Percentiles rank a stretch among this genome's conserved stretches.
Conservation (phyloP, 1,139 yeast species). For the Taphrina betulina region DNA sequence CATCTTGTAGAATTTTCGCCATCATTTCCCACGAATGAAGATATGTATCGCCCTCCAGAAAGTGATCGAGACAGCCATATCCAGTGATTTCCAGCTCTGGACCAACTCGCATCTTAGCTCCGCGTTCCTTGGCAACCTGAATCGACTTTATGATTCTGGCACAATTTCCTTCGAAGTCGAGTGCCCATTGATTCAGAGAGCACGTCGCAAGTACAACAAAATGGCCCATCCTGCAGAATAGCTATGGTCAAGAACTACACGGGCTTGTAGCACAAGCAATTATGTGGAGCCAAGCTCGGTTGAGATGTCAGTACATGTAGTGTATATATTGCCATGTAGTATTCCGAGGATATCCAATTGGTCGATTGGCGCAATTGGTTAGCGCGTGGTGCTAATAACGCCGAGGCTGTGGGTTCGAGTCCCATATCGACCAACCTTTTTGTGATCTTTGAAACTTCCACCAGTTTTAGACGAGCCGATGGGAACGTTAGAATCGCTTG, state of each 20-base stretch:
- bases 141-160: slow-evolving; percentile 86
- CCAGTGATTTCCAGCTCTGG: slow-evolving; percentile 87
- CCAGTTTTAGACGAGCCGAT: no score
- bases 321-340: no score
- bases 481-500: no score
- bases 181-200: slow-evolving; percentile 91
- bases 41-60: slow-evolving; percentile 82
- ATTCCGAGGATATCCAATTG: no score
- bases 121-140: slow-evolving; percentile 65
- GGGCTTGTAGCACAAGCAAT: no score
- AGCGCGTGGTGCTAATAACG: slow-evolving; percentile 31
- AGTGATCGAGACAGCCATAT: slow-evolving; percentile 94
- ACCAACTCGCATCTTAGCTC: slow-evolving; percentile 86
- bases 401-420: slow-evolving; percentile 32
- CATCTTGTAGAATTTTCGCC: slow-evolving; percentile 64
- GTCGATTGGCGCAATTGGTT: slow-evolving; percentile 30
- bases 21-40: slow-evolving; percentile 95
- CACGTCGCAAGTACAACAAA: slow-evolving; percentile 32
- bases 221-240: slow-evolving; percentile 24
- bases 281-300: no score
- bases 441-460: no score
- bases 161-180: slow-evolving; percentile 95
- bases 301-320: no score
- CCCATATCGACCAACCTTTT: slow-evolving; percentile 23
- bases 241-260: no score